A percentile compares a stretch with the other conserved stretches of the same genome.
Conservation (phyloP, 192 early-diverging fungal genomes). For the Linnemannia elongata region DNA sequence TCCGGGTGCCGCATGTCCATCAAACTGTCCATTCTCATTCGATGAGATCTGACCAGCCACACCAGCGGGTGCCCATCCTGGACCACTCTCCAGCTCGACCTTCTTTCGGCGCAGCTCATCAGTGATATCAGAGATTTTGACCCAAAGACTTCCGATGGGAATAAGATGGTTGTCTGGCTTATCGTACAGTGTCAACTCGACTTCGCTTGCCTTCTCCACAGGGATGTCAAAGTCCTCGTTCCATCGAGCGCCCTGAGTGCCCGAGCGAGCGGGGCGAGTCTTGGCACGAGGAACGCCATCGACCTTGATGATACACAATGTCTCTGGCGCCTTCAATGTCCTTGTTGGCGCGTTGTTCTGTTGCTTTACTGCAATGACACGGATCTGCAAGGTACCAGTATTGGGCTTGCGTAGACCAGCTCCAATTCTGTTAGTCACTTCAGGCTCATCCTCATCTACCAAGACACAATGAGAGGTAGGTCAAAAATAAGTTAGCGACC, state of each 20-base stretch:
- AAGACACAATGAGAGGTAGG: neutral
- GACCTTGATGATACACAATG: constrained; percentile 83
- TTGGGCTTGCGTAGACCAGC: constrained; percentile 78
- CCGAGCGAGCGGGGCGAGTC: constrained; percentile 74
- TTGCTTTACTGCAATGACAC: constrained; percentile 72
- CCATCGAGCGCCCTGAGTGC: constrained; percentile 75
- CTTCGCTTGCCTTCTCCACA: constrained; percentile 92
- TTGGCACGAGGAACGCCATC: constrained; percentile 85
- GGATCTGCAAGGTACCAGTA: constrained; percentile 79
- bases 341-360: constrained; percentile 70
- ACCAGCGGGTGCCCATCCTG: constrained; percentile 67
- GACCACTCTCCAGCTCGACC: constrained; percentile 72
- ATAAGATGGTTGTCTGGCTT: constrained; percentile 74
- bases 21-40: constrained; percentile 23
- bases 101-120: constrained; percentile 86
- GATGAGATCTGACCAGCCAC: constrained; percentile 43
- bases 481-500: neutral
- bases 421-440: constrained; percentile 57
- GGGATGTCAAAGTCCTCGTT: constrained; percentile 89
- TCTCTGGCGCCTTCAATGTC: constrained; percentile 73
- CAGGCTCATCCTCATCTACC: constrained; percentile 61
- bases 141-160: constrained; percentile 91
- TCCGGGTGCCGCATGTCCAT: neutral
- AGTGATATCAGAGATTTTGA: constrained; percentile 93
- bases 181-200: constrained; percentile 94